A percentile compares a stretch with the other conserved stretches of the same genome.
These are phyloP conservation scores for Iris pallida DNA, from an alignment of 116 monocot species.

Conservation along the genomic window DNA sequence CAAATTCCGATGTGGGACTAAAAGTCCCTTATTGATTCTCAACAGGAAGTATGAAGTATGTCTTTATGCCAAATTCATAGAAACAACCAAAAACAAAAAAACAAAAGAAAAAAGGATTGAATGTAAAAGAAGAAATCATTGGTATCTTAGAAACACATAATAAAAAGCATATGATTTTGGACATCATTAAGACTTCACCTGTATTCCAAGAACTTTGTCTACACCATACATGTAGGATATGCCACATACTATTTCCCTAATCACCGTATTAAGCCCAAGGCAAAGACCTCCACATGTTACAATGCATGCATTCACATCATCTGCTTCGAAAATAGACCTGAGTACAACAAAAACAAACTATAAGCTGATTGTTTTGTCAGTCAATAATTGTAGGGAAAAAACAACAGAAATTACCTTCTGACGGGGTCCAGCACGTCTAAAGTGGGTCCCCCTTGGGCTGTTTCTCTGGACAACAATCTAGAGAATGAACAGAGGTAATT, in stretches of 20 bases:
- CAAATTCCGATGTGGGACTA: no score
- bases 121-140: no score
- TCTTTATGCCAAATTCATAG: no score
- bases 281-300: constrained; percentile 95
- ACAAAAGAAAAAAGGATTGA: neutral
- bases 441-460: constrained; percentile 60
- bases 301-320: constrained; percentile 84
- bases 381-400: neutral
- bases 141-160: no score
- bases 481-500: neutral
- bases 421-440: constrained; percentile 75
- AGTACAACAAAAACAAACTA: neutral
- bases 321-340: constrained; percentile 84
- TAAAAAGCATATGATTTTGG: no score
- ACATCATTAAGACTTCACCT: constrained; percentile 35
- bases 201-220: constrained; percentile 65
- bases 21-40: no score
- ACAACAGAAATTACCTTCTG: constrained; percentile 42
- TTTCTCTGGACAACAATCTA: constrained; percentile 70
- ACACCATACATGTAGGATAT: constrained; percentile 83
- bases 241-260: constrained; percentile 88
- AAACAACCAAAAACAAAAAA: no score
- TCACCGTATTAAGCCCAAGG: constrained; percentile 91
- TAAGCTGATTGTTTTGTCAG: neutral
- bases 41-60: no score